phyloP scores from a whole-genome alignment of 106 monocot species.

The Posidonia australis region DNA sequence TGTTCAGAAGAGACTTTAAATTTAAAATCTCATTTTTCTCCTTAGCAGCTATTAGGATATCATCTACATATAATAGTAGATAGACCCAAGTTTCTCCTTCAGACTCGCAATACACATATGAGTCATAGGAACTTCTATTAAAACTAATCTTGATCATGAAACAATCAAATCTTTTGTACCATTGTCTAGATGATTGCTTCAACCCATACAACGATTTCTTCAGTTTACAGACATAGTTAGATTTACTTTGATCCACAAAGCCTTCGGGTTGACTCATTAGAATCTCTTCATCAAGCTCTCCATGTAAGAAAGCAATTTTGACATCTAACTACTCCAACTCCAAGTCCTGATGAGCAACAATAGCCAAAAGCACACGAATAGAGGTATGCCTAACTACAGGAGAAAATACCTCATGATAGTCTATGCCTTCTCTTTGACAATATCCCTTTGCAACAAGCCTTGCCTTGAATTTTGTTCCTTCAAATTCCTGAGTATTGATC shows the following conservation, averaged over 20 bases:
- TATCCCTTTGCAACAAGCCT: background rate
- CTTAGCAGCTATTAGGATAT: background rate
- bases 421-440: constrained; percentile 1
- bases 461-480: background rate
- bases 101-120: background rate
- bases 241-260: background rate
- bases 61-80: background rate
- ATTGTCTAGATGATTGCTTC: background rate
- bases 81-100: background rate
- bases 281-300: background rate
- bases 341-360: background rate
- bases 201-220: background rate
- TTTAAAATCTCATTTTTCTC: background rate
- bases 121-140: background rate
- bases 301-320: background rate
- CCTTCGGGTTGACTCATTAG: background rate
- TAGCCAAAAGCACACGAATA: background rate
- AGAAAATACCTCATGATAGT: constrained; percentile 7
- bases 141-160: background rate
- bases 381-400: background rate
- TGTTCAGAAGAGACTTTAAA: background rate
- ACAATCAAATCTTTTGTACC: background rate
- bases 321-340: background rate
- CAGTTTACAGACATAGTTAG: background rate
- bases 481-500: background rate